Percentiles rank a stretch among this genome's conserved stretches.
These are phyloP conservation scores for Penicillium turbatum DNA, from an alignment of 495 filamentous ascomycete genomes.

Conservation along the genomic window DNA sequence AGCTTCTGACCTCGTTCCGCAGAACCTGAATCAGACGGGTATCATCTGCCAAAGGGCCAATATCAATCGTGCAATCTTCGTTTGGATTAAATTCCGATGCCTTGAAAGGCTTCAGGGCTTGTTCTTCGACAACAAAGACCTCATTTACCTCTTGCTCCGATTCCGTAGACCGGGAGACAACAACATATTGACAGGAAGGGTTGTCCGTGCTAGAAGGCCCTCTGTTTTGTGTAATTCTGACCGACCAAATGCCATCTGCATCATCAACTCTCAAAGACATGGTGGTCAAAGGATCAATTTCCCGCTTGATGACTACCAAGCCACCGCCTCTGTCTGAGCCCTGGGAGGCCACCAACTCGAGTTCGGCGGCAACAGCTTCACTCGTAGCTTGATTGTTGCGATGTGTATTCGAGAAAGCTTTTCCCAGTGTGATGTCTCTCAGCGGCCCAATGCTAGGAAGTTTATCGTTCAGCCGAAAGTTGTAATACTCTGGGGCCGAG, in stretches of 20 bases:
- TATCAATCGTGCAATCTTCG: conserved; percentile 75
- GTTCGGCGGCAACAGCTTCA: conserved; percentile 46
- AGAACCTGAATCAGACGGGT: conserved; percentile 80
- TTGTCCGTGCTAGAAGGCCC: conserved; percentile 39
- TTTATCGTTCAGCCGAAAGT: conserved; percentile 71
- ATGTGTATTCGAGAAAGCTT: conserved; percentile 21
- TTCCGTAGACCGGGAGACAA: conserved; percentile 31
- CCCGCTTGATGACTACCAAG: conserved; percentile 68
- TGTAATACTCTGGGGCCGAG: conserved; percentile 52
- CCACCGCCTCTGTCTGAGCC: conserved; percentile 67
- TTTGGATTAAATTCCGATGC: conserved; percentile 82
- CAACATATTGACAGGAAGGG: conserved; percentile 32
- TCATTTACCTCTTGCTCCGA: conserved; percentile 40
- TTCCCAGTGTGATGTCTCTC: conserved; percentile 62
- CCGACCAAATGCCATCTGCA: conserved; percentile 38
- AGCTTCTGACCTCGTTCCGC: conserved; percentile 76
- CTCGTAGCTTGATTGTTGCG: conserved; percentile 7
- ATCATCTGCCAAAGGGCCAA: conserved; percentile 67
- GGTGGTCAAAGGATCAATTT: conserved; percentile 64
- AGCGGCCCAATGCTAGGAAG: conserved; percentile 76
- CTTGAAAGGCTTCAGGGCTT: conserved; percentile 31
- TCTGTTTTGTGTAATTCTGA: conserved; percentile 17
- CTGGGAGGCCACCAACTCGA: conserved; percentile 68
- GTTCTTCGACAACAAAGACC: conserved; percentile 30
- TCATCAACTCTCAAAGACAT: conserved; percentile 45